Evolutionary conservation across 352 stramenopile genomes (phyloP).

Genomic region (Phytophthora capsici): DNA sequence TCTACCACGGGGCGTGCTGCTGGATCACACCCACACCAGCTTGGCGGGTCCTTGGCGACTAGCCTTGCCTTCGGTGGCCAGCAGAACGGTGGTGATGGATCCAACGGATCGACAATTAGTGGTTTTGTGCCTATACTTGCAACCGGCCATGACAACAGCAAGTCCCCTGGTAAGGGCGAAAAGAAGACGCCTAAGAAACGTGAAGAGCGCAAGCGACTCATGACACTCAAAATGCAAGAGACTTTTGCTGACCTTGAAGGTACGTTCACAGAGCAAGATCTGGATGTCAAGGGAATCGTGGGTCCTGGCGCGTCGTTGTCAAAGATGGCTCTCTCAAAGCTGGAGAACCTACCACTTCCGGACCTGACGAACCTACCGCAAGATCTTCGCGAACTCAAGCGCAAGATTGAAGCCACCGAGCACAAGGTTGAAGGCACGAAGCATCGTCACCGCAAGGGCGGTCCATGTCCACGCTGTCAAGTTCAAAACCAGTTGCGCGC

Average conservation of each 20-base stretch:
- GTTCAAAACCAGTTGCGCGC: conserved; percentile 85
- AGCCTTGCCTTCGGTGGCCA: conserved; percentile 62
- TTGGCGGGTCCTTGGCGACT: conserved; percentile 57
- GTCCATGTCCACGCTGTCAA: conserved; percentile 79
- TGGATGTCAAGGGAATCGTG: conserved; percentile 71
- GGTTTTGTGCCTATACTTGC: conserved; percentile 44
- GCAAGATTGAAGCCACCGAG: conserved; percentile 86
- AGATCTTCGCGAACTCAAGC: conserved; percentile 83
- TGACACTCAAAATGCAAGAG: conserved; percentile 74
- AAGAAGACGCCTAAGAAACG: conserved; percentile 69
- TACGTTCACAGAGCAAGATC: conserved; percentile 70
- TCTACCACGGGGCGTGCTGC: conserved; percentile 1
- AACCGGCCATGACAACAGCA: conserved; percentile 32
- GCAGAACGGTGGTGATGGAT: conserved; percentile 27
- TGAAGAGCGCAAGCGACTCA: conserved; percentile 66
- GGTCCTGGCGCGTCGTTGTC: conserved; percentile 51
- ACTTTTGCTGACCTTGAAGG: conserved; percentile 69
- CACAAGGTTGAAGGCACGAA: conserved; percentile 89
- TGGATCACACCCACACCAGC: conserved; percentile 35
- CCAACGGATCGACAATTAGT: conserved; percentile 28
- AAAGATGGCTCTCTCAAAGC: conserved; percentile 71
- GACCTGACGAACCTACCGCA: conserved; percentile 80
- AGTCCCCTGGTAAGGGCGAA: conserved; percentile 47
- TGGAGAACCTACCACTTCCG: conserved; percentile 75
- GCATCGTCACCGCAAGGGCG: conserved; percentile 84